These are phyloP conservation scores for Nothopassalora personata DNA, from an alignment of 2,329 filamentous ascomycete genomes.

Conservation along the genomic window DNA sequence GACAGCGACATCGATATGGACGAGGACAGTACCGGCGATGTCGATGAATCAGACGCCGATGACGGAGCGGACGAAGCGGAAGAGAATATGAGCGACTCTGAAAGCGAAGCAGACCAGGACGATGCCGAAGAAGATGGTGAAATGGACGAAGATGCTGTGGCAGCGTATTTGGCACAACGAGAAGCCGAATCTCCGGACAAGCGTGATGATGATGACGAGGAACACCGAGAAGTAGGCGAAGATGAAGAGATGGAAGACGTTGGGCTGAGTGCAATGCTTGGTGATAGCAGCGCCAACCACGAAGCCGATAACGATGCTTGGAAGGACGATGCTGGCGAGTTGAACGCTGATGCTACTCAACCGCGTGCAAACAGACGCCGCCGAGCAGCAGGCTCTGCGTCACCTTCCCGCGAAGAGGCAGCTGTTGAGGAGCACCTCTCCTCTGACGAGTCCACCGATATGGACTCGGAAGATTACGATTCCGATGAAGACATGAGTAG, in stretches of 20 bases:
- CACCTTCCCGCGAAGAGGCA: background rate
- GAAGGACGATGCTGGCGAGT: background rate
- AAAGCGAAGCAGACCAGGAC: conserved; percentile 43
- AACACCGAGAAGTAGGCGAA: conserved; percentile 5
- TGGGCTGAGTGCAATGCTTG: background rate
- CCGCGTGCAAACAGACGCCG: background rate
- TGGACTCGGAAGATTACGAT: conserved; percentile 33
- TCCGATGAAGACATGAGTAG: conserved; percentile 35
- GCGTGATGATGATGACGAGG: conserved; percentile 11
- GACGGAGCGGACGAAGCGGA: conserved; percentile 31
- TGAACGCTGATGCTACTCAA: background rate
- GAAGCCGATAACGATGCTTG: background rate
- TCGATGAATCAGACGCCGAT: conserved; percentile 34
- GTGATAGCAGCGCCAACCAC: conserved; percentile 1
- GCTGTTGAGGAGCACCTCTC: conserved; percentile 21
- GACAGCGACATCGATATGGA: conserved; percentile 30
- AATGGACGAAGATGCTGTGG: conserved; percentile 50
- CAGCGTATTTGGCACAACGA: conserved; percentile 27
- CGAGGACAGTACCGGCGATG: conserved; percentile 15
- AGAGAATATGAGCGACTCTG: conserved; percentile 25
- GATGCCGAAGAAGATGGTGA: conserved; percentile 42
- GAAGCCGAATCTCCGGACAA: conserved; percentile 27
- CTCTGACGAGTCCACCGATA: conserved; percentile 36
- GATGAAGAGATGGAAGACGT: conserved; percentile 9
- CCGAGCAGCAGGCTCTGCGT: conserved; percentile 1